Evolutionary conservation across 805 yeast species (phyloP), one percentile per base, ranked within the genome.

Genomic region (Yamadazyma sp.): DNA sequence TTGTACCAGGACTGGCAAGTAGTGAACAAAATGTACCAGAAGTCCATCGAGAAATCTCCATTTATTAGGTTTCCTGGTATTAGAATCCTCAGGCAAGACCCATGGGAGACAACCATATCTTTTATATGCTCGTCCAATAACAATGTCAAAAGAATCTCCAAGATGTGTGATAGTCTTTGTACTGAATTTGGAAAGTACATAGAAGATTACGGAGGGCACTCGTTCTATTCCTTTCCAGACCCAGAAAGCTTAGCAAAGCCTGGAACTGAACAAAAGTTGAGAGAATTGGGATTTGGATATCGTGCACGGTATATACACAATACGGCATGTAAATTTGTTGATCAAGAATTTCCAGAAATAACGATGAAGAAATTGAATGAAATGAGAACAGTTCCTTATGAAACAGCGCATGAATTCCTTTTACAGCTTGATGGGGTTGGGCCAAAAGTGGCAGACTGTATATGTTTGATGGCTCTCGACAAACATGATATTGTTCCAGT

Each of bases 391-490:
- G 54, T 62, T 26, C 55, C 70, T 3, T 78, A 80, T 46, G 69
- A 63, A 30, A 73, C 67, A 5, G 80, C 82, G 2, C 84, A 80
- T 44, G 66, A 70, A 5, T 78, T 72, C 33, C 62, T 93, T 28
- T 66, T 83, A 46, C 70, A 75, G 44, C 82, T 84, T 49, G 69
- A 75, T 3, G 99, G 99, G 1, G 96, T 93, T 0, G 99, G 99
- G 0, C 98, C 98, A 0, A 93, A 93, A 62, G 98, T 93, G 1
- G 97, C 99, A 0, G 99, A 93, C 51, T 93, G 99, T 58, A 93
- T 93, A 11, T 82, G 95, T 46, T 67, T 93, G 30, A 91, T 93
- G 97, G 81, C 93, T 2, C 67, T 91, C 43, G 91, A 84, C 50
- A 82, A 85, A 56, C 87, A 84, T 52, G 87, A 82, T 39, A 77